Evolutionary conservation across 306 rosid genomes (phyloP).

Genomic region (Cercis canadensis): DNA sequence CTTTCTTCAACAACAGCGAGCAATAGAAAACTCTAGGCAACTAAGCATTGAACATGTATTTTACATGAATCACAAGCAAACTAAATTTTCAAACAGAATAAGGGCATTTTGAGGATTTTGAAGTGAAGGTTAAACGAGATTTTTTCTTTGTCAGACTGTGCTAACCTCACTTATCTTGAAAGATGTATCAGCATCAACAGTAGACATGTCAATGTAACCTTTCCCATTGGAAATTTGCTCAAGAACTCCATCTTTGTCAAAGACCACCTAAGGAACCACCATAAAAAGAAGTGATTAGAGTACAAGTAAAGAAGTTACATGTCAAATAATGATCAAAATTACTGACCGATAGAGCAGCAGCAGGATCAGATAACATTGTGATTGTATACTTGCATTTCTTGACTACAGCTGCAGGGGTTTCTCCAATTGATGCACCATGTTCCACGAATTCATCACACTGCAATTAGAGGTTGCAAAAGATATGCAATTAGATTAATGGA

Average conservation of each 20-base stretch:
- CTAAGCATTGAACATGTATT: background rate
- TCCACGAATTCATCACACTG: slow-evolving; percentile 74
- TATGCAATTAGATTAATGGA: slow-evolving; percentile 1
- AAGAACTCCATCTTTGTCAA: slow-evolving; percentile 75
- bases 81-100: background rate
- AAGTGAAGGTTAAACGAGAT: slow-evolving; percentile 7
- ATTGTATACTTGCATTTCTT: slow-evolving; percentile 81
- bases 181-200: slow-evolving; percentile 78
- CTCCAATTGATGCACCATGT: slow-evolving; percentile 74
- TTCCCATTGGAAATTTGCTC: slow-evolving; percentile 69
- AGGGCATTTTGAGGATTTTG: slow-evolving; percentile 1
- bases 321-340: background rate
- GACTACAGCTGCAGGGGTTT: slow-evolving; percentile 77
- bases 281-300: slow-evolving; percentile 13
- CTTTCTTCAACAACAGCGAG: background rate
- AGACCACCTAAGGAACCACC: slow-evolving; percentile 60
- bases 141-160: slow-evolving; percentile 11
- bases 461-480: slow-evolving; percentile 37
- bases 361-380: slow-evolving; percentile 82
- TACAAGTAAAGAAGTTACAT: slow-evolving; percentile 10
- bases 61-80: slow-evolving; percentile 16
- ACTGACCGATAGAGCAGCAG: slow-evolving; percentile 78
- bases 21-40: slow-evolving; percentile 10
- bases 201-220: slow-evolving; percentile 83
- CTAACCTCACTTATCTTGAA: slow-evolving; percentile 75